phyloP scores from a whole-genome alignment of 2,329 filamentous ascomycete species.

The Parascedosporium putredinis region DNA sequence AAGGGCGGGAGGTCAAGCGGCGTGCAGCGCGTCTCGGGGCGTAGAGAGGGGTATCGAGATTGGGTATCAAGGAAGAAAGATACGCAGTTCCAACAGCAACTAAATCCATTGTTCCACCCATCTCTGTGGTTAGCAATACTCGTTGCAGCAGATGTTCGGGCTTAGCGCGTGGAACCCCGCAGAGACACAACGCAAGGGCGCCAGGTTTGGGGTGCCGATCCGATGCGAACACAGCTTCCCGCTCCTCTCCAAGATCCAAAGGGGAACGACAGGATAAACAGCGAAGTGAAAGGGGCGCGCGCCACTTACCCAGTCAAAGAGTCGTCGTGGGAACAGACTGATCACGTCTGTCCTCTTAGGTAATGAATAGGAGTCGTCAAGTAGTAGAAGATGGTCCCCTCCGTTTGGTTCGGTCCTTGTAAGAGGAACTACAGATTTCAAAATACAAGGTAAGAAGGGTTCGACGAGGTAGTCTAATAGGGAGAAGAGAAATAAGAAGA shows the following conservation, averaged over 20 bases:
- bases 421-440: not conserved
- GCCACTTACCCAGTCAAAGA: too few species aligned
- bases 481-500: conserved; percentile 13
- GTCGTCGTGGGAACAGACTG: too few species aligned
- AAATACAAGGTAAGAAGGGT: not conserved
- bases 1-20: conserved; percentile 20
- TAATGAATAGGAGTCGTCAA: too few species aligned
- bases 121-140: not conserved
- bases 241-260: too few species aligned
- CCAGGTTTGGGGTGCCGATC: too few species aligned
- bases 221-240: too few species aligned
- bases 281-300: too few species aligned
- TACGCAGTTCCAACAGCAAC: conserved; percentile 6
- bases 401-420: not conserved
- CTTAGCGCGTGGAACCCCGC: too few species aligned
- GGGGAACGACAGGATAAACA: too few species aligned
- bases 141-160: too few species aligned
- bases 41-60: not conserved
- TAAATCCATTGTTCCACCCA: conserved; percentile 1
- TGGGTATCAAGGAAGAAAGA: not conserved
- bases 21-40: conserved; percentile 9
- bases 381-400: too few species aligned
- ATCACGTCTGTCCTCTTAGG: too few species aligned
- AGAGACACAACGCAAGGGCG: not conserved
- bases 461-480: not conserved